Percentiles rank a stretch among this genome's conserved stretches.
Evolutionary conservation across 257 asterid species (phyloP).

Genomic region (Haberlea rhodopensis): DNA sequence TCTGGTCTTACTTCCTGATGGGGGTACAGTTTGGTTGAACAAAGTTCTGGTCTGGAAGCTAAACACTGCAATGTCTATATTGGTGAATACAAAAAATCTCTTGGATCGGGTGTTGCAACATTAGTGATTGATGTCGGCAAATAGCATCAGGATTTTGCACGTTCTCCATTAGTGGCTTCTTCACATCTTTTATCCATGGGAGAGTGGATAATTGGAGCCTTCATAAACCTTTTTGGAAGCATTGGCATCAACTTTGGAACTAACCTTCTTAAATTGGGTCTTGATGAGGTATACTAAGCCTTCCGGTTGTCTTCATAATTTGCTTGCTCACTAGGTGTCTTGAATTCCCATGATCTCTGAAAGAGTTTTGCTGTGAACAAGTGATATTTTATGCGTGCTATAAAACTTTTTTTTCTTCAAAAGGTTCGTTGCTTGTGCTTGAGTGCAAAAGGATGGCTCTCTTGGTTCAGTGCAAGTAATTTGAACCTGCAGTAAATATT

Average conservation of each 20-base stretch:
- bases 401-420: too few relatives aligned
- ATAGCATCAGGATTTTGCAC: slow-evolving; percentile 1
- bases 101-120: slow-evolving; percentile 1
- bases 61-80: background rate
- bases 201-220: slow-evolving; percentile 95
- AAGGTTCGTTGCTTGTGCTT: too few relatives aligned
- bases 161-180: slow-evolving; percentile 21
- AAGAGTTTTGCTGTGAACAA: background rate
- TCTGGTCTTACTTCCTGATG: background rate
- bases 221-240: slow-evolving; percentile 91
- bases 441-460: too few relatives aligned
- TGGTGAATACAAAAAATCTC: background rate
- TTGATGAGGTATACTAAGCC: slow-evolving; percentile 61
- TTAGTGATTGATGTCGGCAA: slow-evolving; percentile 31
- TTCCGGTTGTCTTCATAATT: slow-evolving; percentile 6
- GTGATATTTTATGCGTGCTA: background rate
- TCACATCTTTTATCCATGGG: slow-evolving; percentile 55
- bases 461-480: too few relatives aligned
- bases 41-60: background rate
- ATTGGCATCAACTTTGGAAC: slow-evolving; percentile 95
- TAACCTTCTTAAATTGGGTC: slow-evolving; percentile 94
- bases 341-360: slow-evolving; percentile 2
- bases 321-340: slow-evolving; percentile 3
- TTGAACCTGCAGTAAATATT: too few relatives aligned
- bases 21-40: background rate